These are phyloP conservation scores for Isoetes taiwanensis DNA, from an alignment of 75 land plant species.

Conservation along the genomic window DNA sequence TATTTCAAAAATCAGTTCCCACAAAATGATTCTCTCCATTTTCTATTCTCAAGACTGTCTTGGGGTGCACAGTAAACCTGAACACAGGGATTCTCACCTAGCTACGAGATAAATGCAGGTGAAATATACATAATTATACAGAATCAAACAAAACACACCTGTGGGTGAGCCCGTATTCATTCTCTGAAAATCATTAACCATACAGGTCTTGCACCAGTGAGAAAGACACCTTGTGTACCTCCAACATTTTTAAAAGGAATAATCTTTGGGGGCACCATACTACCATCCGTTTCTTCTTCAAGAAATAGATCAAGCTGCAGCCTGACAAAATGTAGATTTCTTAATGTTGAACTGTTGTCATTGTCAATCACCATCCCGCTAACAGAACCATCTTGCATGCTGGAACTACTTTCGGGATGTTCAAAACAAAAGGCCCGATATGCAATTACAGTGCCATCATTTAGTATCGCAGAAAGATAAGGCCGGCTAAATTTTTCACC, in stretches of 20 bases:
- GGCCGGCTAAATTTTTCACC: conserved; percentile 67
- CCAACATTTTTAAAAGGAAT: conserved; percentile 66
- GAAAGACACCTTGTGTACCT: conserved; percentile 71
- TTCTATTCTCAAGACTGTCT: no score
- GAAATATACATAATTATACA: no score
- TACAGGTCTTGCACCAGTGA: conserved; percentile 73
- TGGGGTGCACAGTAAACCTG: no score
- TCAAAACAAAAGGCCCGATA: conserved; percentile 88
- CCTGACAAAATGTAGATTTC: conserved; percentile 77
- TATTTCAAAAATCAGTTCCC: no score
- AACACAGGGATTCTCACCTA: no score
- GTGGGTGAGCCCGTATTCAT: conserved; percentile 86
- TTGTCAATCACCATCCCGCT: conserved; percentile 10
- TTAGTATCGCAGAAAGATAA: conserved; percentile 61
- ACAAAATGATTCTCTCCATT: no score
- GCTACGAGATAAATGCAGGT: no score
- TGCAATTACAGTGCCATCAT: conserved; percentile 82
- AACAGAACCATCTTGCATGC: conserved; percentile 23
- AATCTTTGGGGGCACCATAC: conserved; percentile 26
- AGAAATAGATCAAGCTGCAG: conserved; percentile 37
- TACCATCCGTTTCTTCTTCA: conserved; percentile 40
- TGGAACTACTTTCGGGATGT: conserved; percentile 41
- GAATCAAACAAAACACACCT: conserved; percentile 31
- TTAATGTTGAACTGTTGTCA: conserved; percentile 43
- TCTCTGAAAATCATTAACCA: conserved; percentile 94